Conservation (phyloP, 768 basidiomycete genomes). For the Boletus rex-veris region DNA sequence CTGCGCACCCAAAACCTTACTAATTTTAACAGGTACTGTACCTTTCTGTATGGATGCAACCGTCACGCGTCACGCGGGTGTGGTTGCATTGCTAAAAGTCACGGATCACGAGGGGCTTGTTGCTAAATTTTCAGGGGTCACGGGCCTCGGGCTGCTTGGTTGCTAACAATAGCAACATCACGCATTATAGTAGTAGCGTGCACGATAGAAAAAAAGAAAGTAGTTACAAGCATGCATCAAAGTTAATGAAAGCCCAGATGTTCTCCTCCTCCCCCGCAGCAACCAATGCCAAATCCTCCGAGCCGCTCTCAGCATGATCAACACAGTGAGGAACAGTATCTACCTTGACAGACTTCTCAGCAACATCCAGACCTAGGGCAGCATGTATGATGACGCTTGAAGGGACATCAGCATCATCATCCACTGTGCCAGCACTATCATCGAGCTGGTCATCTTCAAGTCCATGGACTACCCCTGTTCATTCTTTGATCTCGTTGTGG, state of each 20-base stretch:
- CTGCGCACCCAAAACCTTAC: too few relatives aligned
- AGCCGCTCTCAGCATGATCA: background rate
- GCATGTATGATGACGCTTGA: conserved; percentile 3
- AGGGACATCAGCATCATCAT: conserved; percentile 4
- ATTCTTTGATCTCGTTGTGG: conserved; percentile 12
- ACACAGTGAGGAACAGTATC: background rate
- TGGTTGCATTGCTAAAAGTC: too few relatives aligned
- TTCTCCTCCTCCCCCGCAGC: conserved; percentile 1
- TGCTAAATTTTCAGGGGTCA: too few relatives aligned
- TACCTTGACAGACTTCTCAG: background rate
- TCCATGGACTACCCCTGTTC: background rate
- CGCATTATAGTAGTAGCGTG: too few relatives aligned
- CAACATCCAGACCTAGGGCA: background rate
- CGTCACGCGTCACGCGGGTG: too few relatives aligned
- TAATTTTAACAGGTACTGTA: too few relatives aligned
- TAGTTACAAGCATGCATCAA: background rate
- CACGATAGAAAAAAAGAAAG: too few relatives aligned
- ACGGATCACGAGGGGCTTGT: too few relatives aligned
- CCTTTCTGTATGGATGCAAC: too few relatives aligned
- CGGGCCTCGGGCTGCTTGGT: too few relatives aligned
- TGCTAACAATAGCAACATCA: too few relatives aligned
- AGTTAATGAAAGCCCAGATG: background rate
- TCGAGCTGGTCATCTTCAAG: background rate
- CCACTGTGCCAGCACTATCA: background rate
- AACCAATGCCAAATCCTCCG: background rate